Evolutionary conservation across 2,329 filamentous ascomycete genomes (phyloP), one percentile per base, ranked within the genome.

Genomic region (Penicillium sclerotiorum): DNA sequence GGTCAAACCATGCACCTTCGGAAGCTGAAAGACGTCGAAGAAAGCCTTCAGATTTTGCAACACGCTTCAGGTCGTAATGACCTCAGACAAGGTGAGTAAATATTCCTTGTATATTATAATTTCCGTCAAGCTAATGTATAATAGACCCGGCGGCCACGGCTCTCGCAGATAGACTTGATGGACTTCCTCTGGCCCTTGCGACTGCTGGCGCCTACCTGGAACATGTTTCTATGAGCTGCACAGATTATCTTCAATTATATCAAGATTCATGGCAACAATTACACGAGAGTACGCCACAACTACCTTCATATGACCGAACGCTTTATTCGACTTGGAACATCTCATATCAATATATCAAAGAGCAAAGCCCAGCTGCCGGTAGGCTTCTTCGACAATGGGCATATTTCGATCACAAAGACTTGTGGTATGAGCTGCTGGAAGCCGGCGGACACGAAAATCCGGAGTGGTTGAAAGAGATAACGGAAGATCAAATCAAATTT

Each of bases 131-230:
- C 39, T 47, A 45, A 39, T 35, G 25, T 18, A 4, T 37, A 37
- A 36, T 30, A 46, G 42, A 52, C 18, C 35, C 40, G 8, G 17
- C 12, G 33, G 23, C 45, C 27, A 43, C 7, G 9, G 11, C 35
- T 15, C 49, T 52, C 20, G 49, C 41, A 15, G 21, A 22, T 12
- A 13, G 27, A 28, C 36, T 52, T 13, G 49, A 41, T 41, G 49
- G 49, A 12, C 45, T 52, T 23, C 49, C 49, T 6, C 45, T 52
- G 1, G 50, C 45, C 20, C 30, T 52, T 8, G 45, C 50, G 1
- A 49, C 45, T 7, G 50, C 50, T 22, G 50, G 50, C 12, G 37
- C 46, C 25, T 49, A 53, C 21, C 17, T 53, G 13, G 13, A 42
- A 7, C 35, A 44, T 28, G n/a, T 36, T 3, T 28, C 30, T 6